phyloP scores from a whole-genome alignment of 805 yeast genomes.

The Metschnikowia sp. region DNA sequence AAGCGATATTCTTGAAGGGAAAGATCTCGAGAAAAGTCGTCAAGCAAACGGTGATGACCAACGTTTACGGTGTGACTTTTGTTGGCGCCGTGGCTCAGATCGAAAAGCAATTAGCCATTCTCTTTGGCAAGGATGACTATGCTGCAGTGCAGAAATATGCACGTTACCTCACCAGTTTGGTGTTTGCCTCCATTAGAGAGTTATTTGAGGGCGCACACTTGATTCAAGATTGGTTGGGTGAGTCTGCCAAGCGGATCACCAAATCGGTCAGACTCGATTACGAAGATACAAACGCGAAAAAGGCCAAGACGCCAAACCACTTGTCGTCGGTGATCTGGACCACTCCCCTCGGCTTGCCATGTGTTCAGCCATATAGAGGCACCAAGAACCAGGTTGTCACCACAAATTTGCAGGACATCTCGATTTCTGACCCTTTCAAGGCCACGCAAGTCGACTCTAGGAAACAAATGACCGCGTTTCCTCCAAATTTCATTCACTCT shows the following conservation, averaged over 20 bases:
- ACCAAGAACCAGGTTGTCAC: constrained; percentile 58
- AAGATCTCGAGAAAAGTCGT: constrained; percentile 82
- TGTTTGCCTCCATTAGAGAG: constrained; percentile 79
- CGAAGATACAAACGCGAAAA: constrained; percentile 33
- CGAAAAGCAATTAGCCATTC: constrained; percentile 65
- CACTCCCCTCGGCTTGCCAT: constrained; percentile 90
- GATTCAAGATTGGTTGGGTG: constrained; percentile 95
- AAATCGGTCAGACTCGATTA: constrained; percentile 71
- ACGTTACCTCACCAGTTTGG: constrained; percentile 69
- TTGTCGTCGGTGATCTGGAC: constrained; percentile 96
- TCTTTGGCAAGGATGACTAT: constrained; percentile 48
- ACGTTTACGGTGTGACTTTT: constrained; percentile 94
- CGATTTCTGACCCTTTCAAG: constrained; percentile 82
- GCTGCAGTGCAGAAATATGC: constrained; percentile 17
- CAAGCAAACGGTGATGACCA: constrained; percentile 97
- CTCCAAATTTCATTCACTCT: constrained; percentile 94
- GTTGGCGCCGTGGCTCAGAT: constrained; percentile 92
- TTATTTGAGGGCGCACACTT: constrained; percentile 88
- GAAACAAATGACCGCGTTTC: constrained; percentile 89
- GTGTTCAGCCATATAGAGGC: constrained; percentile 93
- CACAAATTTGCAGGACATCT: constrained; percentile 88
- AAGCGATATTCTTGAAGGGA: constrained; percentile 55
- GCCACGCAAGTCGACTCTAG: constrained; percentile 79
- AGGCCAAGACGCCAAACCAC: constrained; percentile 53
- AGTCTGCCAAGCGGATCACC: constrained; percentile 76